Conservation (phyloP, 257 asterid species). For the Solanum lignicaule region DNA sequence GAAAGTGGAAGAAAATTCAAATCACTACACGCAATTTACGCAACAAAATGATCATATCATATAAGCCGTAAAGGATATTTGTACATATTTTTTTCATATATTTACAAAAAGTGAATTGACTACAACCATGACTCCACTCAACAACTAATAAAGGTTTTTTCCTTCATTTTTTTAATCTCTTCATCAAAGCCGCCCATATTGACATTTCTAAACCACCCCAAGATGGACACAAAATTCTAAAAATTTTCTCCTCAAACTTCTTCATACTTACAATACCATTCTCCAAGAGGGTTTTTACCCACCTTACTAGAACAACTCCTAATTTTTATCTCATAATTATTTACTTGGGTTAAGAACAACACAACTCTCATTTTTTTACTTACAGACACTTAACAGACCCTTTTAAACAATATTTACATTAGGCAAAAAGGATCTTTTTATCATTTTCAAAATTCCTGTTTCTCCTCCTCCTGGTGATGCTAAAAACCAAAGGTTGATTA, state of each 20-base stretch:
- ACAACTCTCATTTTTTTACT: slow-evolving; percentile 24
- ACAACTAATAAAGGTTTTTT: background rate
- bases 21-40: background rate
- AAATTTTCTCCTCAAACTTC: slow-evolving; percentile 11
- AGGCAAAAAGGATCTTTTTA: slow-evolving; percentile 19
- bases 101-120: slow-evolving; percentile 28
- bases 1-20: background rate
- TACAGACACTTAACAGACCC: slow-evolving; percentile 29
- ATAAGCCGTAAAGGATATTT: background rate
- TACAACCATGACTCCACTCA: slow-evolving; percentile 19
- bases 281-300: slow-evolving; percentile 17
- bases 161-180: background rate
- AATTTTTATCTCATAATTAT: background rate
- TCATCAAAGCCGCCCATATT: slow-evolving; percentile 19
- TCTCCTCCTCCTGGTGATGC: background rate
- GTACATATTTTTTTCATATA: background rate
- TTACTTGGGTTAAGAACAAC: slow-evolving; percentile 25
- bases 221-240: slow-evolving; percentile 14
- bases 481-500: slow-evolving; percentile 5
- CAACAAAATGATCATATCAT: background rate
- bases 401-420: slow-evolving; percentile 38
- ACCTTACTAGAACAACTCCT: slow-evolving; percentile 20
- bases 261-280: slow-evolving; percentile 47
- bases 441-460: slow-evolving; percentile 15
- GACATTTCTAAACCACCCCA: slow-evolving; percentile 25